Percentiles rank a stretch among this genome's conserved stretches.
Conservation (phyloP, 1,284 basidiomycete species). For the Amylostereum chailletii region DNA sequence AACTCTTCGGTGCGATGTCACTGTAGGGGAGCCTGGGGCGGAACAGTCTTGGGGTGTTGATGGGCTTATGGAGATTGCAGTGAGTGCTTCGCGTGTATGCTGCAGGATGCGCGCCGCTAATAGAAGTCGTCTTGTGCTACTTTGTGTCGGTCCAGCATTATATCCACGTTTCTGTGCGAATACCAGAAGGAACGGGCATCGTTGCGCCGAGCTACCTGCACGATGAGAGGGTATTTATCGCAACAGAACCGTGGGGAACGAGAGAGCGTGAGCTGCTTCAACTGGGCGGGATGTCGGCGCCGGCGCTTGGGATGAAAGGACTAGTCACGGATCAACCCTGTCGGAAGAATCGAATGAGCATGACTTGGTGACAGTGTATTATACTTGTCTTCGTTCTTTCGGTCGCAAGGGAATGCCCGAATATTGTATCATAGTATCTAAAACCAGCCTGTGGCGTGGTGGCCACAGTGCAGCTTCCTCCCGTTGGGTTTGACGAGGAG, state of each 20-base stretch:
- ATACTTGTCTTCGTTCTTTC: no score
- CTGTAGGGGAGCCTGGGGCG: constrained; percentile 18
- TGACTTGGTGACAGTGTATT: no score
- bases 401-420: no score
- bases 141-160: constrained; percentile 24
- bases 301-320: constrained; percentile 27
- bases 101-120: constrained; percentile 6
- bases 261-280: constrained; percentile 29
- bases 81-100: constrained; percentile 10
- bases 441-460: no score
- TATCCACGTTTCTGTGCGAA: constrained; percentile 26
- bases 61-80: constrained; percentile 18
- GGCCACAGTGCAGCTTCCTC: no score
- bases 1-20: constrained; percentile 17
- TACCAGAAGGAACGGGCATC: constrained; percentile 22
- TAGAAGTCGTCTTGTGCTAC: no score
- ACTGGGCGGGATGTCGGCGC: constrained; percentile 31
- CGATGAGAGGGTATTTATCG: constrained; percentile 30
- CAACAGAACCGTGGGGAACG: constrained; percentile 34
- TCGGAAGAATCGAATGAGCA: not conserved
- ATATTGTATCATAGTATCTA: no score
- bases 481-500: no score
- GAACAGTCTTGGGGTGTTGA: constrained; percentile 22
- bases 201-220: constrained; percentile 31
- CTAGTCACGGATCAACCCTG: not conserved